Evolutionary conservation across 331 rosid species (phyloP), one percentile per base, ranked within the genome.

Genomic region (Ulmus americana): DNA sequence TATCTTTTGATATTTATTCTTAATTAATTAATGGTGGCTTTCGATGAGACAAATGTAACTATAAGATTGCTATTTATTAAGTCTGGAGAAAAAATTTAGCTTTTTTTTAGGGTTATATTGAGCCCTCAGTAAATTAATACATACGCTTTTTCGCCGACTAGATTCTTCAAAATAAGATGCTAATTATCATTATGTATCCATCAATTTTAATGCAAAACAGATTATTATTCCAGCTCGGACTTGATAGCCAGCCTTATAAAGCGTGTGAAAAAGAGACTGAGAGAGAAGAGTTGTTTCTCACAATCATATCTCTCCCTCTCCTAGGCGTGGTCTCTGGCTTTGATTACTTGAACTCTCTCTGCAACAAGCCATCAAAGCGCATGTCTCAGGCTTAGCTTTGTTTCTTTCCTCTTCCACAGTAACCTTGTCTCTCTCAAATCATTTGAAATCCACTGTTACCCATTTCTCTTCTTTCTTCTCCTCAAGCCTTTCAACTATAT

Each of bases 271-370:
- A 20, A 70, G 2, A 64, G 8, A 46, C 47, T 3, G 57, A 43
- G 66, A 55, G 77, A 9, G 74, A 66, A 61, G 64, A 71, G 65
- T 48, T 54, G 75, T 73, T 76, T 77, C 75, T 53, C 81, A 59
- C 80, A 72, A 76, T 77, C 77, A 77, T 77, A 64, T 75, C 65
- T 79, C 70, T 69, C 68, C 70, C 76, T 64, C 66, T 61, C 77
- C 72, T 71, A 81, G 81, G 97, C 97, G 95, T 90, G 97, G 88
- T 73, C 76, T 84, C 81, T 67, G 79, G 91, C 77, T 85, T 82
- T 88, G 83, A 91, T 88, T 82, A 76, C 85, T 79, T 73, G 79
- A 77, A 74, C 72, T 56, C 83, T 56, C 80, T 56, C 62, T 74
- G 73, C 77, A 77, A 77, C 54, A 76, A 80, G 73, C 63, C 86